Base-by-base conservation (phyloP, 768 basidiomycete species). In the Amanita polypyramis region DNA sequence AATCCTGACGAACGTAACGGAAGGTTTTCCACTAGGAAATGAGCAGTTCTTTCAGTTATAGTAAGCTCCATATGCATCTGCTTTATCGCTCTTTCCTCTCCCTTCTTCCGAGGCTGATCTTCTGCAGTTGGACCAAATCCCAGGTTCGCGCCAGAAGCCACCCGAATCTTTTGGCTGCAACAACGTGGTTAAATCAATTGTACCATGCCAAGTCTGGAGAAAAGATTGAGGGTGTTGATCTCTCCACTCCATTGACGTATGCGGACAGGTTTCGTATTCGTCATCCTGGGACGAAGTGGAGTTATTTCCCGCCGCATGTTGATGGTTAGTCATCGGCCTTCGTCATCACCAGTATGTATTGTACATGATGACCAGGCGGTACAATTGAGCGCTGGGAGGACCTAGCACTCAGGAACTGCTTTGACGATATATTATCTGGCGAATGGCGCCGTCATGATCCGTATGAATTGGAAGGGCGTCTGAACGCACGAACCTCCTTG, bases 31-130 rank as follows among this genome's bases (percentile, higher is more conserved):
- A 0, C 68, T 51, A 4, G 54, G 70, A n/a, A 64, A 85, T 54
- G 83, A 80, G 44, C 83, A 86, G 55, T 84, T 87, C 63, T 85
- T 81, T 62, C 65, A 78, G 56, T 74, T 86, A 42, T 85, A 85
- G 83, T 82, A 54, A 45, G 76, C n/a, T n/a, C n/a, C n/a, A n/a
- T 67, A 44, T 6, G 21, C 33, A 10, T 33, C 25, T 14, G 10
- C 35, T 12, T 21, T 5, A 20, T 7, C 21, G 12, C 33, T 6
- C 8, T 7, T 17, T 2, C 30, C 12, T 21, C 11, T n/a, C 27
- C 10, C 10, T 27, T 27, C 25, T 27, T 7, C 3, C 7, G 43
- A 30, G 30, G 34, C 50, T 45, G 45, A 23, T n/a, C 25, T 29
- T 23, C 19, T 12, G 19, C 32, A 70, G 69, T 46, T 70, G 69